Percentiles rank a stretch among this genome's conserved stretches.
Conservation (phyloP, 2,329 filamentous ascomycete species). For the Botryotinia convoluta region DNA sequence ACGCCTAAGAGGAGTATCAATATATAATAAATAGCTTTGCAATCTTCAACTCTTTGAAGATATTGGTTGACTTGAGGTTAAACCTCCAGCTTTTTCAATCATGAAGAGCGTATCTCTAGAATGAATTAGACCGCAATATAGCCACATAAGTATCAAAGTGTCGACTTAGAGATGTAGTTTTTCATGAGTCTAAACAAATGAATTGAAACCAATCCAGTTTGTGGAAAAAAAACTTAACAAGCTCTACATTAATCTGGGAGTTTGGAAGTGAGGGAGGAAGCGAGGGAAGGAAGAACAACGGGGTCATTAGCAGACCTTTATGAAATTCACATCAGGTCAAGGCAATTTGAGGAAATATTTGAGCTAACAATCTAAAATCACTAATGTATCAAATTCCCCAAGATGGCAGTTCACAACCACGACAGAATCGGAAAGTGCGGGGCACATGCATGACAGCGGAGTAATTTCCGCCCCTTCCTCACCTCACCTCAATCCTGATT, state of each 20-base stretch:
- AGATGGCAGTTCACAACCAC: background rate
- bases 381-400: background rate
- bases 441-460: background rate
- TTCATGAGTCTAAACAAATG: no score
- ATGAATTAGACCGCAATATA: no score
- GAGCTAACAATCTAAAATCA: background rate
- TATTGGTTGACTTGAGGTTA: no score
- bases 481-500: background rate
- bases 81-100: no score
- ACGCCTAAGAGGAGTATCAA: background rate
- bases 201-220: fast-evolving
- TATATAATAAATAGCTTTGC: no score
- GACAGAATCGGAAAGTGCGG: background rate
- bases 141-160: no score
- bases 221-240: no score
- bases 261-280: background rate
- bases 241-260: no score
- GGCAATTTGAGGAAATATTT: background rate
- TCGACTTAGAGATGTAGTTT: no score
- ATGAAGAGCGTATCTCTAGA: no score
- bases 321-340: background rate
- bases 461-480: background rate
- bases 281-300: background rate
- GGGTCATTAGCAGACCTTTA: background rate
- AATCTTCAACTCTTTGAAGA: no score